Base-by-base conservation (phyloP, 2,329 filamentous ascomycete species). In the Penicillium paneum region DNA sequence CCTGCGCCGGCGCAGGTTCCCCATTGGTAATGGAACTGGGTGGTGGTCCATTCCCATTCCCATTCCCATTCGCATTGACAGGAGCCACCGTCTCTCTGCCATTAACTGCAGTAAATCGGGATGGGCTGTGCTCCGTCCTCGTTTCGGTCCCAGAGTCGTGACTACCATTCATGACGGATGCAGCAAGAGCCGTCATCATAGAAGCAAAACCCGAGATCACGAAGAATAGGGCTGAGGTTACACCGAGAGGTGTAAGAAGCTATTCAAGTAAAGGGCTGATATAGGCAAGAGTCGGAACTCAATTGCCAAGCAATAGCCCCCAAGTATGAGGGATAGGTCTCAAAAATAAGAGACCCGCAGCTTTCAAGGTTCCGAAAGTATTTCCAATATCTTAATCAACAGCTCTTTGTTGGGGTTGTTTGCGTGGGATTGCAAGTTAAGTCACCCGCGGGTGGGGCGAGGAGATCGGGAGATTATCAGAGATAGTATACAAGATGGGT, bases 41-140 rank as follows among this genome's bases (percentile, higher is more conserved):
- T 3, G 44, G 26, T 57, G 26, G 28, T 17, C 40, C 55, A 41
- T 32, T 34, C 35, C 53, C 55, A 41, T 32, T 34, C 32, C 52
- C 29, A 32, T 32, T 32, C 17, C 28, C 41, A 44, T 32, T 44
- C 1, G 17, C 28, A 32, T 32, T 44, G 2, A 17, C 63, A 35
- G 58, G 45, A n/a, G 43, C 48, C 32, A 54, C 56, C 49, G 56
- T 48, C 15, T 75, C 73, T 57, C 67, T 72, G 40, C 74, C 76
- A 64, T 78, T 78, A 35, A 78, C 75, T 19, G 76, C 75, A 5
- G 76, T 78, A 57, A 78, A 78, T 40, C 73, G 72, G 29, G 74
- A 74, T 29, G 75, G 74, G 49, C 73, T 76, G 50, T 75, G 71
- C 21, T 75, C 74, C 24, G 71, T 55, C 49, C 66, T 71, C n/a